A percentile compares a stretch with the other conserved stretches of the same genome.
phyloP scores from a whole-genome alignment of 805 yeast genomes.

The Priceomyces haplophilus region DNA sequence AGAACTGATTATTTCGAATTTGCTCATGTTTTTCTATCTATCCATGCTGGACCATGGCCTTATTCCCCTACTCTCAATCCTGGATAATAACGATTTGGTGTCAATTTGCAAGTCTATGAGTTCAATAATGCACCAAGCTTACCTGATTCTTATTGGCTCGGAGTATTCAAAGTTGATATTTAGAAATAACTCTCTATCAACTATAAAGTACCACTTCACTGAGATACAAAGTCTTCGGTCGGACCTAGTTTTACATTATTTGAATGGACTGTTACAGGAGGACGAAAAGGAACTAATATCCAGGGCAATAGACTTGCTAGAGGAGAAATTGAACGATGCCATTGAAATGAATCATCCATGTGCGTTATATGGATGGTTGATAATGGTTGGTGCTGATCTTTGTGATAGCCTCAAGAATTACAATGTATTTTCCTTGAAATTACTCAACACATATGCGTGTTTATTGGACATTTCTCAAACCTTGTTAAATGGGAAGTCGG shows the following conservation, averaged over 20 bases:
- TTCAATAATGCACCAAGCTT: constrained; percentile 5
- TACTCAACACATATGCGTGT: constrained; percentile 20
- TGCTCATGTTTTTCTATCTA: constrained; percentile 22
- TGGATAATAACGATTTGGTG: constrained; percentile 18
- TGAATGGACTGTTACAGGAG: not conserved
- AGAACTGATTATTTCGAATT: constrained; percentile 16
- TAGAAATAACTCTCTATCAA: not conserved
- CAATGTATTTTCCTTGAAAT: constrained; percentile 18
- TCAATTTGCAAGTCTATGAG: constrained; percentile 17
- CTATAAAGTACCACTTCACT: not conserved
- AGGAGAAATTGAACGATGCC: constrained; percentile 11
- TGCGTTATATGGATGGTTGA: constrained; percentile 24
- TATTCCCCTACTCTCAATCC: constrained; percentile 22
- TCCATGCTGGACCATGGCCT: constrained; percentile 9
- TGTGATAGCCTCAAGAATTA: constrained; percentile 14
- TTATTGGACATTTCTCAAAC: constrained; percentile 19
- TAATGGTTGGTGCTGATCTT: constrained; percentile 13
- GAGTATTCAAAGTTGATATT: constrained; percentile 2
- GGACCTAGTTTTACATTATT: not conserved
- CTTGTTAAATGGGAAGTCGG: constrained; percentile 10
- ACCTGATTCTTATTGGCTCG: constrained; percentile 4
- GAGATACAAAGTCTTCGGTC: not conserved
- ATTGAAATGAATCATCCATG: constrained; percentile 17
- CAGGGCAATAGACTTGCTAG: constrained; percentile 10
- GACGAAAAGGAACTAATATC: not conserved